Percentiles rank a stretch among this genome's conserved stretches.
Conservation (phyloP, 1,284 basidiomycete genomes). For the Papiliotrema laurentii region DNA sequence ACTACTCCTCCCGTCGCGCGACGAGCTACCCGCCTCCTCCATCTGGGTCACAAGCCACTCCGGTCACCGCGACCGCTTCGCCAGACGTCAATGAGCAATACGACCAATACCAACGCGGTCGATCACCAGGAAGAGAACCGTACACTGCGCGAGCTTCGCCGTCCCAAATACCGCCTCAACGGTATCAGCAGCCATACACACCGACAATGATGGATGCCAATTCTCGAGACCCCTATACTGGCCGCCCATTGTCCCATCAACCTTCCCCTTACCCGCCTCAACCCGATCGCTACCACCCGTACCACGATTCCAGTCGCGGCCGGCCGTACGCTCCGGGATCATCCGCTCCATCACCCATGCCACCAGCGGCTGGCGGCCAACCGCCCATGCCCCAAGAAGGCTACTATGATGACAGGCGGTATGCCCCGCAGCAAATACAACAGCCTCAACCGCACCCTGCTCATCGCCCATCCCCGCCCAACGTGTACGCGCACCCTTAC, state of each 20-base stretch:
- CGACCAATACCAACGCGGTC: slow-evolving; percentile 4
- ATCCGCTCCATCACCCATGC: background rate
- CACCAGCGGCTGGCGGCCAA: background rate
- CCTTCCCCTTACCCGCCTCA: slow-evolving; percentile 11
- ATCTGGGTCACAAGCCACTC: slow-evolving; percentile 9
- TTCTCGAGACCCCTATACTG: background rate
- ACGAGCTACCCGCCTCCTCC: slow-evolving; percentile 5
- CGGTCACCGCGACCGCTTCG: slow-evolving; percentile 16
- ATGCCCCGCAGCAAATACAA: no score
- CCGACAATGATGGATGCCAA: background rate
- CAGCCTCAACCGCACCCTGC: no score
- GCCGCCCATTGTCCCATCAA: slow-evolving; percentile 8
- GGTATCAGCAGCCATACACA: background rate
- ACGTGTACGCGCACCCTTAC: background rate
- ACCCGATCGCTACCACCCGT: slow-evolving; percentile 15
- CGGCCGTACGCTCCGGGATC: slow-evolving; percentile 1
- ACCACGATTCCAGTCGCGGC: slow-evolving; percentile 8
- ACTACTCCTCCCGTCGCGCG: slow-evolving; percentile 16
- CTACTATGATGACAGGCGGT: background rate
- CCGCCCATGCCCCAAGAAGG: background rate
- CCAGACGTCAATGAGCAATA: slow-evolving; percentile 8
- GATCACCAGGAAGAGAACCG: background rate
- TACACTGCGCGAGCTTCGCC: background rate
- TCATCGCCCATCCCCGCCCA: background rate
- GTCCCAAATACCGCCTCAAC: background rate